Percentiles rank a stretch among this genome's conserved stretches.
Conservation (phyloP, 2,329 filamentous ascomycete species). For the Paecilomyces sp. region DNA sequence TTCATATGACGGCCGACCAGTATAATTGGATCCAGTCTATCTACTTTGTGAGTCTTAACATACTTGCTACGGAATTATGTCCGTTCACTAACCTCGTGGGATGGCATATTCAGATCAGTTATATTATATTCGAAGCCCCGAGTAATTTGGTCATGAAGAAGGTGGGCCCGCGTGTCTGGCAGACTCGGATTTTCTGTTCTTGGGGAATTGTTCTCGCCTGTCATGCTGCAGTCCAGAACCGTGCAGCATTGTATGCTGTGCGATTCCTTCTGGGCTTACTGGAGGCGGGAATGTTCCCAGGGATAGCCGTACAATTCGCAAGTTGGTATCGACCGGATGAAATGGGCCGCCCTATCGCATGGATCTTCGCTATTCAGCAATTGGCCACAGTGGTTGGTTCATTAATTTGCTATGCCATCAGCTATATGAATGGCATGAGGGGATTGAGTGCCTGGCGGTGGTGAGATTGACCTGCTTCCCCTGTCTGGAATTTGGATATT, state of each 20-base stretch:
- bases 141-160: conserved; percentile 33
- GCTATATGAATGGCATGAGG: conserved; percentile 13
- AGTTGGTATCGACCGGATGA: conserved; percentile 40
- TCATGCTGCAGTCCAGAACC: conserved; percentile 29
- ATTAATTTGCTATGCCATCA: conserved; percentile 18
- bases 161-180: conserved; percentile 28
- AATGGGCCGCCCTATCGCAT: conserved; percentile 34
- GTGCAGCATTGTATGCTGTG: conserved; percentile 24
- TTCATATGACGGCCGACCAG: conserved; percentile 34
- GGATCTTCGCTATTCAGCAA: conserved; percentile 36
- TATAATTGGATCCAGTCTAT: conserved; percentile 37
- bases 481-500: neutral
- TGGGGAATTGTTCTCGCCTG: conserved; percentile 33
- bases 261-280: conserved; percentile 33
- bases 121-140: conserved; percentile 36
- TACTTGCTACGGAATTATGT: neutral
- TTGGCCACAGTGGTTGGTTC: conserved; percentile 29
- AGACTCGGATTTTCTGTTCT: conserved; percentile 28
- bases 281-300: conserved; percentile 36
- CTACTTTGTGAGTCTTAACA: conserved; percentile 24
- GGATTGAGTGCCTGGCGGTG: conserved; percentile 16
- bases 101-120: conserved; percentile 22
- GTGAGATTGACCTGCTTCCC: neutral
- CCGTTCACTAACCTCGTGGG: neutral
- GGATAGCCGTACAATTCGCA: conserved; percentile 29